Evolutionary conservation across 2,329 filamentous ascomycete genomes (phyloP).

Genomic region (Didymella pinodella): DNA sequence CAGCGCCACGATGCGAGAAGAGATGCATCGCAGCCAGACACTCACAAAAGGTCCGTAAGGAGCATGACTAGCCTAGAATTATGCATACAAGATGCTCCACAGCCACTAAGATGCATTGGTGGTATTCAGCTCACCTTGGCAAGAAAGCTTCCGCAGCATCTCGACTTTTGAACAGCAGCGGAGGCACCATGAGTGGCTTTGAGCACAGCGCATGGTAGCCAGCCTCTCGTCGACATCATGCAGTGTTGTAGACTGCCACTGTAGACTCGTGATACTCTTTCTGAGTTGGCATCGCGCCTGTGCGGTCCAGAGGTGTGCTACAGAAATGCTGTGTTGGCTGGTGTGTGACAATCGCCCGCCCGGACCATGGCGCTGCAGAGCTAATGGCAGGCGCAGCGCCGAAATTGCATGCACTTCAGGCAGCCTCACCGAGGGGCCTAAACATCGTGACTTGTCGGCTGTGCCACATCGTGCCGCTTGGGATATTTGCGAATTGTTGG

Average conservation of each 20-base stretch:
- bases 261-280: constrained; percentile 8
- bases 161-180: constrained; percentile 8
- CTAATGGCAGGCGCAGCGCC: constrained; percentile 6
- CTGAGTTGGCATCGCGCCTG: constrained; percentile 9
- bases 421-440: constrained; percentile 5
- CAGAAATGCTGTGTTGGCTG: background rate
- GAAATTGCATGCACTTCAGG: constrained; percentile 5
- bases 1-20: constrained; percentile 14
- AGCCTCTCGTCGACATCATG: constrained; percentile 5
- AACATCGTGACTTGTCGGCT: constrained; percentile 1
- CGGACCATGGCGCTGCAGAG: constrained; percentile 4
- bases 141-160: constrained; percentile 10
- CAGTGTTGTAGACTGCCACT: constrained; percentile 8
- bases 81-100: constrained; percentile 7
- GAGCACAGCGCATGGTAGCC: constrained; percentile 9
- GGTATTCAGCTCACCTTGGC: constrained; percentile 16
- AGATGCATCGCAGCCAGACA: constrained; percentile 10
- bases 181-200: constrained; percentile 9
- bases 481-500: background rate
- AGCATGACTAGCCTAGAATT: constrained; percentile 6
- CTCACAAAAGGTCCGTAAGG: constrained; percentile 4
- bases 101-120: constrained; percentile 16
- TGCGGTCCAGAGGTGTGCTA: constrained; percentile 4
- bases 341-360: background rate
- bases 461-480: background rate